Evolutionary conservation across 164 flowering plant genomes (phyloP), one percentile per base, ranked within the genome.

Genomic region (Vitis rotundifolia): DNA sequence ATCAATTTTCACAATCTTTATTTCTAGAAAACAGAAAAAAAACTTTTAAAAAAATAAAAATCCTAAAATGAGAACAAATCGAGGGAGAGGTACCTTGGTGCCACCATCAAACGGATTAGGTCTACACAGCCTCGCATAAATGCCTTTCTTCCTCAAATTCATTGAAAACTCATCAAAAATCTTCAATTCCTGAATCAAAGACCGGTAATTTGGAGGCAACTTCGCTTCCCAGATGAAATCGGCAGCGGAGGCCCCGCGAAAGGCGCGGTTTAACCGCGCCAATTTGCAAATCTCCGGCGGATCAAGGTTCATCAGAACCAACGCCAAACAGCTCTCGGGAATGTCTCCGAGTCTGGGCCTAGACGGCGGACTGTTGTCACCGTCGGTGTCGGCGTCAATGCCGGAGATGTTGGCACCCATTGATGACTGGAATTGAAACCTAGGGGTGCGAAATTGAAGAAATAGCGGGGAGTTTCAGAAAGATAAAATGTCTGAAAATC

Each of bases 151-250:
- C 8, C 47, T 37, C 66, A 71, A 29, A 9, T 37, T 61, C 14
- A 13, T n/a, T 14, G 68, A 1, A 10, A 26, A 16, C 1, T 67
- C 71, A 11, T 78, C 72, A 13, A 72, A 66, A 54, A 74, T 62
- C 48, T 59, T 63, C 12, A 37, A 37, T 5, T 71, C 70, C 1
- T 64, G 54, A 28, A 83, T 13, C 44, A 37, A 37, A 52, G 55
- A 58, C 29, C 48, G 11, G 51, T 86, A 87, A 66, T 79, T 86
- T 2, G 75, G 31, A n/a, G 91, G 91, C 73, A 87, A 63, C 53
- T 87, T 87, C 8, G 79, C 55, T 28, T 74, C 86, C 91, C 91
- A 87, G 4, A 87, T 75, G 51, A 81, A 78, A 70, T 87, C 88
- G 9, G 91, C 81, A 1, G 80, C 77, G 0, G 91, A 78, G 3